Evolutionary conservation across 805 yeast genomes (phyloP).

Genomic region (Schizosaccharomyces osmophilus): DNA sequence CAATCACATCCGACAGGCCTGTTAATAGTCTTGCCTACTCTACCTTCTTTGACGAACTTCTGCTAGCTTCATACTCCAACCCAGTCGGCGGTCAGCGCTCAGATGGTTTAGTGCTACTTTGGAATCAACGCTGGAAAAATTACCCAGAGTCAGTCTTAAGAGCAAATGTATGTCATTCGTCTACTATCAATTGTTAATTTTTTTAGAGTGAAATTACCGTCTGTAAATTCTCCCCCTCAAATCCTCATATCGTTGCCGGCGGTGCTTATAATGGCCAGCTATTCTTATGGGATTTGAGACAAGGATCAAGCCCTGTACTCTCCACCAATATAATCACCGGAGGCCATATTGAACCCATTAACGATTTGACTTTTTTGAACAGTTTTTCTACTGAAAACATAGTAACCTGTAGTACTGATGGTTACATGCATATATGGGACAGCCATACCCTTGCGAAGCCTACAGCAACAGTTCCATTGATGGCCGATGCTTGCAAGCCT

Average conservation of each 20-base stretch:
- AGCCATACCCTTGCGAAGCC: constrained; percentile 17
- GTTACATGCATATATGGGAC: constrained; percentile 95
- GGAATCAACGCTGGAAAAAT: background rate
- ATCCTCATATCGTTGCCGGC: constrained; percentile 20
- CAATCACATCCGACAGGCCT: background rate
- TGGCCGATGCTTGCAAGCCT: constrained; percentile 7
- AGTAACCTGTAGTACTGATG: constrained; percentile 87
- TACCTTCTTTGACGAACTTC: background rate
- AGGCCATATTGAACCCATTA: constrained; percentile 16
- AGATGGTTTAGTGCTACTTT: background rate
- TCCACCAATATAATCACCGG: constrained; percentile 13
- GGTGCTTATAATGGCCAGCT: constrained; percentile 27
- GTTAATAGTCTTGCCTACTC: background rate
- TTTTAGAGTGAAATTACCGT: background rate
- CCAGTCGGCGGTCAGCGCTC: background rate
- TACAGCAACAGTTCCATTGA: background rate
- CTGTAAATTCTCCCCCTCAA: constrained; percentile 13
- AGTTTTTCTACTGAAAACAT: constrained; percentile 16
- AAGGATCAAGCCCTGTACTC: constrained; percentile 13
- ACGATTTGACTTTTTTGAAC: constrained; percentile 12
- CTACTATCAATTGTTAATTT: background rate
- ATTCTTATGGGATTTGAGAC: constrained; percentile 25
- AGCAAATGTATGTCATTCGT: background rate
- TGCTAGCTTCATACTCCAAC: background rate
- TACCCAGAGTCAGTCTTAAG: background rate